Percentiles rank a stretch among this genome's conserved stretches.
These are phyloP conservation scores for Bipolaris bicolor DNA, from an alignment of 2,329 filamentous ascomycete genomes.

Conservation along the genomic window DNA sequence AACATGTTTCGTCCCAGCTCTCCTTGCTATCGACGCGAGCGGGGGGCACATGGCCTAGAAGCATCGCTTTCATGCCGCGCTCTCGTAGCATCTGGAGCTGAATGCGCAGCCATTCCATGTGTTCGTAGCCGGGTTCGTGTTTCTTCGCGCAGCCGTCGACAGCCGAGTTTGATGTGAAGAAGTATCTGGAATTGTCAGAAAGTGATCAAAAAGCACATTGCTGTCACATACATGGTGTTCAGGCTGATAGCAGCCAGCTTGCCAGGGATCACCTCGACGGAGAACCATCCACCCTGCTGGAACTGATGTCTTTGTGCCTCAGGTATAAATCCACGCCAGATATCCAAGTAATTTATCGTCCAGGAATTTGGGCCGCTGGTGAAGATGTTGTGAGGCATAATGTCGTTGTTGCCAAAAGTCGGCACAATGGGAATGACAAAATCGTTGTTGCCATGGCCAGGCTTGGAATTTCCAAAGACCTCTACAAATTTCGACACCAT, in stretches of 20 bases:
- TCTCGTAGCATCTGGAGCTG: constrained; percentile 84
- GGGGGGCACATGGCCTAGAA: constrained; percentile 93
- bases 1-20: constrained; percentile 95
- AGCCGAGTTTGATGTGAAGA: constrained; percentile 91
- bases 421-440: constrained; percentile 82
- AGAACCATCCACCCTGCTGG: constrained; percentile 92
- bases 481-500: constrained; percentile 78
- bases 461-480: constrained; percentile 65
- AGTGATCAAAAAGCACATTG: not conserved
- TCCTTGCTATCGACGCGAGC: constrained; percentile 83
- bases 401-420: constrained; percentile 95
- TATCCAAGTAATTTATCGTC: constrained; percentile 75
- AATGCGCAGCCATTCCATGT: constrained; percentile 93
- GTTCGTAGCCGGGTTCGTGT: constrained; percentile 86
- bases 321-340: constrained; percentile 89
- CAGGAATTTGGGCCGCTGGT: constrained; percentile 83
- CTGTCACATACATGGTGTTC: constrained; percentile 72
- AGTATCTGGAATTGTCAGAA: constrained; percentile 62
- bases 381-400: constrained; percentile 95
- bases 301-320: constrained; percentile 92
- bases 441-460: constrained; percentile 55
- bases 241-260: constrained; percentile 89
- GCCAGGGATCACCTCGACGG: constrained; percentile 85
- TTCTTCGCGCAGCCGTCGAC: constrained; percentile 84
- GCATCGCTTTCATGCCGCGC: constrained; percentile 88